A percentile compares a stretch with the other conserved stretches of the same genome.
Conservation (phyloP, 2,329 filamentous ascomycete species). For the Westerdykella aurantiaca region DNA sequence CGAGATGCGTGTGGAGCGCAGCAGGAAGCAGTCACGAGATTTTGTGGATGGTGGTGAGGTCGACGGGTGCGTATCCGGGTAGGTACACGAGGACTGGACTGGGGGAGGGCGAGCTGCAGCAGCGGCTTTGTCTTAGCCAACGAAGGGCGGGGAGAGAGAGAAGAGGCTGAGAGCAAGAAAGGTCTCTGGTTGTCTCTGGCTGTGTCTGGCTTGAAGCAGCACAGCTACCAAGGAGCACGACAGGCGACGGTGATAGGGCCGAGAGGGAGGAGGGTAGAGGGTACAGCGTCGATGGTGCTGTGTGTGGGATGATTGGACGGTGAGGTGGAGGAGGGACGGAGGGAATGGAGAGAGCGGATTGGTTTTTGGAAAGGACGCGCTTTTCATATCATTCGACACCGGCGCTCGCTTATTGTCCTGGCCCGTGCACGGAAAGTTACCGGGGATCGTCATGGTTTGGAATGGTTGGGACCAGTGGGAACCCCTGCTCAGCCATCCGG, state of each 20-base stretch:
- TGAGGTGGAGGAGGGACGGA: constrained; percentile 5
- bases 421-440: neutral
- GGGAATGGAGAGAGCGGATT: constrained; percentile 21
- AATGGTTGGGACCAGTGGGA: neutral
- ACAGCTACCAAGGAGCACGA: neutral
- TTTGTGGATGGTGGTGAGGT: constrained; percentile 23
- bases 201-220: too few relatives aligned
- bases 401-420: too few relatives aligned
- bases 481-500: neutral
- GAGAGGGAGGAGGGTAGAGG: neutral
- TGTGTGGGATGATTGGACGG: constrained; percentile 20
- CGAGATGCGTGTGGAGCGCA: constrained; percentile 15
- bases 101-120: neutral
- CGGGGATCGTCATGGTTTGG: neutral
- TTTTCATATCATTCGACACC: constrained; percentile 4
- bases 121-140: constrained; percentile 3
- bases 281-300: neutral
- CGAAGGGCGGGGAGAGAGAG: constrained; percentile 1
- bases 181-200: too few relatives aligned
- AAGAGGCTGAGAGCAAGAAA: neutral
- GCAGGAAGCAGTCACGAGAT: constrained; percentile 30
- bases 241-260: neutral
- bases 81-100: constrained; percentile 1
- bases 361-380: constrained; percentile 19
- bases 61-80: too few relatives aligned